Evolutionary conservation across 192 early-diverging fungal species (phyloP).

Genomic region (Podochytrium sp.): DNA sequence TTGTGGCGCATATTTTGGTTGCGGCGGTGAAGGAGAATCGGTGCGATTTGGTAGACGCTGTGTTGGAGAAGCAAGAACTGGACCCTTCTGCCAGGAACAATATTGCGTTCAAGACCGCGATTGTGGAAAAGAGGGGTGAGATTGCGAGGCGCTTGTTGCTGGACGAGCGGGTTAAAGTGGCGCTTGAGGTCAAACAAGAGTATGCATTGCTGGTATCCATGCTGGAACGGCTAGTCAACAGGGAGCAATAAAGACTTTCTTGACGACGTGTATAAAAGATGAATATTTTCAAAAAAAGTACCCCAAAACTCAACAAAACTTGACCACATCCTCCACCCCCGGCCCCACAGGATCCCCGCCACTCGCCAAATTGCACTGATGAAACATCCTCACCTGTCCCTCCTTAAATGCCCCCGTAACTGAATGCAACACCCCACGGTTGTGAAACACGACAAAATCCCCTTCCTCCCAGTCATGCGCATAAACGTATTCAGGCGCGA

Average conservation of each 20-base stretch:
- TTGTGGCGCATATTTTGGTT: background rate
- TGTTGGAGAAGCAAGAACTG: no score
- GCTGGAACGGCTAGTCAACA: no score
- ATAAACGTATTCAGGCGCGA: slow-evolving; percentile 20
- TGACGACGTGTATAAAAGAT: no score
- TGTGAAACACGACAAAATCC: slow-evolving; percentile 26
- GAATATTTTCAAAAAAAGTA: background rate
- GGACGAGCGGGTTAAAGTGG: no score
- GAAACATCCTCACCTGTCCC: slow-evolving; percentile 24
- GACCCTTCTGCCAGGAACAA: no score
- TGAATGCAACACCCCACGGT: slow-evolving; percentile 27
- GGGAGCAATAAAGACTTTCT: no score
- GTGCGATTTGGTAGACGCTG: background rate
- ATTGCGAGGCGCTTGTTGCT: no score
- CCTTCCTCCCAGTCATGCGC: slow-evolving; percentile 31
- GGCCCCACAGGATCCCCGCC: slow-evolving; percentile 10
- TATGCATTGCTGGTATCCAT: no score
- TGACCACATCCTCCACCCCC: background rate
- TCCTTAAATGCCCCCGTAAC: slow-evolving; percentile 17
- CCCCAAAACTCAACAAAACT: slow-evolving; percentile 3
- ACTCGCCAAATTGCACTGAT: slow-evolving; percentile 32
- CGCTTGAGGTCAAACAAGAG: no score
- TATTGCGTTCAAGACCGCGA: no score
- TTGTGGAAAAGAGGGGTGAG: no score
- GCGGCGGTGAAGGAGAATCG: background rate